Base-by-base conservation (phyloP, 495 filamentous ascomycete species). In the Neurospora sp. region DNA sequence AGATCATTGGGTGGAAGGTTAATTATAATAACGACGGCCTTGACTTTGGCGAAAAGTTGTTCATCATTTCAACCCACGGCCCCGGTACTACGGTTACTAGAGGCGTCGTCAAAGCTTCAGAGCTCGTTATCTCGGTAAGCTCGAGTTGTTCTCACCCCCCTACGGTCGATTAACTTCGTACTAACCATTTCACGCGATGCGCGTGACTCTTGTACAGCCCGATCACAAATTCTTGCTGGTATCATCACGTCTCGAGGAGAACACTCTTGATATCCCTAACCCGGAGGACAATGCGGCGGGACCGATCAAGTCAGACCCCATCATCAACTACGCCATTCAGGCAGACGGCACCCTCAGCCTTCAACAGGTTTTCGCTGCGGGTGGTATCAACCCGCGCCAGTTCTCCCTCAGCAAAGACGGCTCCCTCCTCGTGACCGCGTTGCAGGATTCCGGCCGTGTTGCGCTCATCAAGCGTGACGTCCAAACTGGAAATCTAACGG, bases 371-470 rank as follows among this genome's bases (percentile, higher is more conserved):
- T 84, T 82, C 15, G 81, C 89, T 0, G 85, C 90, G 5, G 88
- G 87, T 34, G 92, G 92, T 4, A 75, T 81, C 6, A 81, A 84
- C 66, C 92, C 92, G 7, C 82, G 92, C 48, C 89, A 91, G 39
- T 89, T 93, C 78, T 87, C 85, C 40, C 81, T 94, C 75, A 92
- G 90, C 76, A 84, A 84, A 73, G 85, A 84, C 7, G 91, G 91
- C 2, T 85, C 85, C 75, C 77, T 89, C 66, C 83, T 90, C 4
- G 90, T 88, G 2, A 86, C 90, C 69, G 89, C 88, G n/a, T 83
- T 90, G 74, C 89, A 92, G 80, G 81, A 77, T 5, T 87, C 86
- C 71, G 83, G 85, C 38, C 86, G 85, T 59, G 88, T 92, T 7
- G 90, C 86, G 13, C 79, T 93, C 77, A 85, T 92, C 70, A 77